Evolutionary conservation across 2,329 filamentous ascomycete genomes (phyloP), one percentile per base, ranked within the genome.

Genomic region (Xylariaceae sp.): DNA sequence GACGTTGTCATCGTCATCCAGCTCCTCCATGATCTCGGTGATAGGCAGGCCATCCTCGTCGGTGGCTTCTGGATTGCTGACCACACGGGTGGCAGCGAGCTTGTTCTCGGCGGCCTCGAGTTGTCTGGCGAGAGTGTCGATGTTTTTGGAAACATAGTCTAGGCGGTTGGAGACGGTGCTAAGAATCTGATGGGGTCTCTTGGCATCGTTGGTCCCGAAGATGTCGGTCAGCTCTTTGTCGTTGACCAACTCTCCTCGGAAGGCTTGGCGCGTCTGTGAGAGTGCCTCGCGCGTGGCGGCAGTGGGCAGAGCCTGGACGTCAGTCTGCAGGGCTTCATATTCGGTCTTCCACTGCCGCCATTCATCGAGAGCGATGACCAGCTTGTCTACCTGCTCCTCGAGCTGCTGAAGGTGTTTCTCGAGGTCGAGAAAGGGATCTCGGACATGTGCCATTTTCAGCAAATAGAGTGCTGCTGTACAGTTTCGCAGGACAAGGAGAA

Each of bases 341-440:
- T 97, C 93, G 44, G 88, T 84, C 68, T 96, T 92, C 82, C 89
- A 95, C 49, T 86, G 86, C 58, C 89, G 88, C 93, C 93, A 99
- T 73, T 96, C 87, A 56, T 85, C 84, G 48, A 97, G 78, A 6
- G 88, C 86, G 63, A 87, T 83, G 50, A 83, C 83, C 17, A 97
- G 80, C 67, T 90, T 84, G 45, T 78, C 73, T 43, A 96, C 80
- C 58, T 87, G 90, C 36, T 84, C 80, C 69, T 96, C 89, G 7
- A 97, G 84, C 55, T 85, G 79, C 59, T 81, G 75, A 14, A 89
- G 82, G 65, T 93, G 89, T 55, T 81, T 81, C 69, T 96, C 90
- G 40, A 96, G 79, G 63, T 86, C 81, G 42, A 82, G 73, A 46
- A 91, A 78, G 48, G 78, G 78, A 59, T 82, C 77, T 59, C 70